A percentile compares a stretch with the other conserved stretches of the same genome.
phyloP scores from a whole-genome alignment of 768 basidiomycete genomes.

The Hygrophorus russula region DNA sequence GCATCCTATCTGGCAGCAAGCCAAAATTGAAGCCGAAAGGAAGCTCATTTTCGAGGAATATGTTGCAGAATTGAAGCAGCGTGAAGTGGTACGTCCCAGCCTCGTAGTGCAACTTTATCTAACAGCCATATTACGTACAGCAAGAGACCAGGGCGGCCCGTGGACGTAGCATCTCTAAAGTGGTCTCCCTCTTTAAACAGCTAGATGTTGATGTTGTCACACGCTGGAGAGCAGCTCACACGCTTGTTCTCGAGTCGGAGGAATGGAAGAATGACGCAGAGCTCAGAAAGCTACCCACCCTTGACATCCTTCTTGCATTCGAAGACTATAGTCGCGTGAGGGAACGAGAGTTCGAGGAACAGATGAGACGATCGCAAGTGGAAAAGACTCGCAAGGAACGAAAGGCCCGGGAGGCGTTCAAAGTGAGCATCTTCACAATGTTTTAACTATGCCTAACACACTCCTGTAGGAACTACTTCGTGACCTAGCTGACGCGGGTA shows the following conservation, averaged over 20 bases:
- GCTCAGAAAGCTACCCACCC: constrained; percentile 71
- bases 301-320: constrained; percentile 88
- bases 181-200: constrained; percentile 76
- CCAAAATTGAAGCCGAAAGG: constrained; percentile 76
- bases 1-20: constrained; percentile 88
- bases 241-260: constrained; percentile 61
- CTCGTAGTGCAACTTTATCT: not conserved
- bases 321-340: constrained; percentile 89
- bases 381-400: constrained; percentile 79
- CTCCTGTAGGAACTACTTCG: constrained; percentile 53
- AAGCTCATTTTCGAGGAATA: constrained; percentile 88
- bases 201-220: constrained; percentile 90
- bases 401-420: constrained; percentile 87
- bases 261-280: constrained; percentile 73
- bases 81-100: constrained; percentile 65
- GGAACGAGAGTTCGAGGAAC: constrained; percentile 87
- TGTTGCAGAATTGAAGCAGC: constrained; percentile 71
- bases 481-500: constrained; percentile 51
- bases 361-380: constrained; percentile 66
- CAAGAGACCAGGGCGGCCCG: constrained; percentile 72
- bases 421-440: constrained; percentile 31
- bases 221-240: constrained; percentile 81
- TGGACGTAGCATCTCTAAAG: constrained; percentile 68
- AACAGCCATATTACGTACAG: constrained; percentile 23
- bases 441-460: not conserved